Percentiles rank a stretch among this genome's conserved stretches.
phyloP scores from a whole-genome alignment of 2,329 filamentous ascomycete species.

The Hymenoscyphus salicellus region DNA sequence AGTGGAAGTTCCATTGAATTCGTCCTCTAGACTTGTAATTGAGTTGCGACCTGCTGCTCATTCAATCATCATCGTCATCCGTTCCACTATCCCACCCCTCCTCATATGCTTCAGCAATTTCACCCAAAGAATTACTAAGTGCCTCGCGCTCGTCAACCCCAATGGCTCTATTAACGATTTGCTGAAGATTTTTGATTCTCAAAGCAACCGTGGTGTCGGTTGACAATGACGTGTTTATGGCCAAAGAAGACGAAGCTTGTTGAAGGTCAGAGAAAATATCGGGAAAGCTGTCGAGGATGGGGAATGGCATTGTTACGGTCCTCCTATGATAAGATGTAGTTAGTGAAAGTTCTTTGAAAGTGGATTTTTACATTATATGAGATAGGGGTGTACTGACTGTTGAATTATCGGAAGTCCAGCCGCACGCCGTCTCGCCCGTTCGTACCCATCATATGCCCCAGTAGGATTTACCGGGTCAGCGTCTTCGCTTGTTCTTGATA shows the following conservation, averaged over 20 bases:
- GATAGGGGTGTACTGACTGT: slow-evolving; percentile 28
- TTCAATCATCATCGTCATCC: slow-evolving; percentile 60
- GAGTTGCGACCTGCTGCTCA: not conserved
- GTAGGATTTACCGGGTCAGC: slow-evolving; percentile 19
- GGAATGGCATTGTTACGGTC: slow-evolving; percentile 58
- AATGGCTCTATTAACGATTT: slow-evolving; percentile 61
- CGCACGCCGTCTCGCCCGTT: slow-evolving; percentile 35
- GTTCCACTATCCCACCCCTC: slow-evolving; percentile 82
- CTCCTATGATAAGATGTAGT: slow-evolving; percentile 36
- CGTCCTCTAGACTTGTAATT: no score
- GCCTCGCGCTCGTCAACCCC: slow-evolving; percentile 77
- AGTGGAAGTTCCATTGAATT: no score
- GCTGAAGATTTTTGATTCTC: slow-evolving; percentile 63
- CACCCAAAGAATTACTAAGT: slow-evolving; percentile 75
- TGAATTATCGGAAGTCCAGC: slow-evolving; percentile 34
- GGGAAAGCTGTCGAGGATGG: slow-evolving; percentile 81
- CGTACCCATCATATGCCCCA: slow-evolving; percentile 32
- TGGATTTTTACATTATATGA: not conserved
- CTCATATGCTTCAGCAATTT: slow-evolving; percentile 83
- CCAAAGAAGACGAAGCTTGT: slow-evolving; percentile 42
- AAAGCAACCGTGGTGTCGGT: slow-evolving; percentile 72
- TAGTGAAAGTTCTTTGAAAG: slow-evolving; percentile 10
- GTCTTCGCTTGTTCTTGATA: slow-evolving; percentile 31
- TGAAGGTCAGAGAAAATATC: slow-evolving; percentile 57
- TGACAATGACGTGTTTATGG: slow-evolving; percentile 60